Percentiles rank a stretch among this genome's conserved stretches.
Evolutionary conservation across 108 stramenopile species (phyloP).

Genomic region (Mediolabrus comicus): DNA sequence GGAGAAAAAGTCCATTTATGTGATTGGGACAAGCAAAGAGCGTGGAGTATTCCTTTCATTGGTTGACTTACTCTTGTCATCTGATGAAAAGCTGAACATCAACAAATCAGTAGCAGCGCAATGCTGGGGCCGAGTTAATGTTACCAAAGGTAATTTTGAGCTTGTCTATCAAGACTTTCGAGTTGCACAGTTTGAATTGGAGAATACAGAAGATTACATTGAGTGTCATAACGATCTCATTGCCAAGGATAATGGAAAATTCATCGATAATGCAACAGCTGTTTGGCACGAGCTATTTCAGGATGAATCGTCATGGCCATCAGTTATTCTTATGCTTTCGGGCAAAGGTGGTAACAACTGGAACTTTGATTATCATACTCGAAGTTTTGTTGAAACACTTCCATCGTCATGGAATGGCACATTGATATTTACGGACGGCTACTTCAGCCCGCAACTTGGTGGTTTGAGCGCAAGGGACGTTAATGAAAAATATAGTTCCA

Average conservation of each 20-base stretch:
- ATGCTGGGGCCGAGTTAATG: conserved; percentile 39
- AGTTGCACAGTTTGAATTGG: conserved; percentile 18
- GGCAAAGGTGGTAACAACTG: conserved; percentile 7
- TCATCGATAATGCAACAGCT: conserved; percentile 33
- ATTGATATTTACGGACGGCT: conserved; percentile 11
- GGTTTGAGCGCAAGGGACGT: conserved; percentile 2
- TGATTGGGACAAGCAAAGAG: conserved; percentile 37
- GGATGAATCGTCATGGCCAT: conserved; percentile 23
- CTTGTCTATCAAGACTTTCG: conserved; percentile 42
- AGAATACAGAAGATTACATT: neutral
- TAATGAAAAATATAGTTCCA: neutral
- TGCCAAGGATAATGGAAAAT: conserved; percentile 15
- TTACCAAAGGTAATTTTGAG: conserved; percentile 31
- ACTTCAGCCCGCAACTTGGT: conserved; percentile 16
- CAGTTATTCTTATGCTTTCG: conserved; percentile 29
- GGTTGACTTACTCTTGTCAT: conserved; percentile 18
- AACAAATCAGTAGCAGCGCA: conserved; percentile 16
- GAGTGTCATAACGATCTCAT: conserved; percentile 44
- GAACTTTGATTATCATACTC: conserved; percentile 29
- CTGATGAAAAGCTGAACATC: conserved; percentile 18
- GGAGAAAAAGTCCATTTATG: conserved; percentile 29
- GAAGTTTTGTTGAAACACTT: conserved; percentile 7
- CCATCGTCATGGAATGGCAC: conserved; percentile 32
- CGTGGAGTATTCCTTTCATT: conserved; percentile 39
- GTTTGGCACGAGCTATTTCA: conserved; percentile 45